Evolutionary conservation across 139 green algal species (phyloP), one percentile per base, ranked within the genome.

Genomic region (Auxenochlorella pyrenoidosa): DNA sequence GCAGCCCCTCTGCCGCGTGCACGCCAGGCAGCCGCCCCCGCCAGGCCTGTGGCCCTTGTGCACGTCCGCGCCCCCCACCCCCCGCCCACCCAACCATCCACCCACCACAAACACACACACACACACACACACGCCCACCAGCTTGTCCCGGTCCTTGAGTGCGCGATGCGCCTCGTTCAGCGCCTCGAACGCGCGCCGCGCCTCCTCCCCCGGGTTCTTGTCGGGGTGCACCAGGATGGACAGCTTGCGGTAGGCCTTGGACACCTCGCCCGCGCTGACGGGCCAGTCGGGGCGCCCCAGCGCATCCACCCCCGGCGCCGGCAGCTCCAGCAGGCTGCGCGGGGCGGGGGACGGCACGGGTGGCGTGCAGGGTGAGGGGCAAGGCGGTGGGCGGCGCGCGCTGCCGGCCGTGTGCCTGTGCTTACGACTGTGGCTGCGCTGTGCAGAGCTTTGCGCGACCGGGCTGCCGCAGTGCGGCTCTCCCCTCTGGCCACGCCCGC

Each of bases 201-300:
- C 92, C 44, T 94, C 93, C 28, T 93, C 88, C 1, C 93, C 92
- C 13, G 91, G 92, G 82, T 95, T 94, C 79, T 97, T 97, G 85
- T 97, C 95, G 1, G 95, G 95, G 43, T 97, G 95, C 78, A 97
- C 95, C 40, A 95, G 89, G 3, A 97, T 83, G 24, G 94, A 97
- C 47, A 97, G 88, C 82, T 91, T 93, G 43, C 95, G 83, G 82
- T 96, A 97, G 0, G 95, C 94, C 40, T 89, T 91, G 30, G 90
- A 94, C 21, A 97, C 91, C 19, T 97, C 93, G 30, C 65, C 75
- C 15, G 90, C n/a, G 1, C 83, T 93, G 60, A 93, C 91, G 8
- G 40, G 30, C 95, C 94, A 97, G 21, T 86, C 41, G 10, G 93
- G 91, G 0, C 90, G 79, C 2, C 94, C 94, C 58, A 97, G 82